Percentiles rank a stretch among this genome's conserved stretches.
Conservation (phyloP, 2,329 filamentous ascomycete species). For the Colletotrichum caudatum region DNA sequence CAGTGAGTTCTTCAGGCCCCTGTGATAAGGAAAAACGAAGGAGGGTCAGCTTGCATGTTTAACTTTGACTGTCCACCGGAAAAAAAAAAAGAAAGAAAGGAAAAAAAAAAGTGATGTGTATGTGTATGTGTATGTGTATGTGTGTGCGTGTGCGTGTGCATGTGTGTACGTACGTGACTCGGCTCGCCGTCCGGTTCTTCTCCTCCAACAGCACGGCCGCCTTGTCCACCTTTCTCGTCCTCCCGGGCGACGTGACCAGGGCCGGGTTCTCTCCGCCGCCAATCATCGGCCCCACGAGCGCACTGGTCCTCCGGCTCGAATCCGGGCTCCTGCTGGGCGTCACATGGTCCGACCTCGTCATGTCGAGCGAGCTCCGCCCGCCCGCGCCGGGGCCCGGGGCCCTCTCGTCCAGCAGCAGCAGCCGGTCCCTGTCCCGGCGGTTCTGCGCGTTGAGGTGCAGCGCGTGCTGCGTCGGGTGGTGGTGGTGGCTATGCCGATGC, state of each 20-base stretch:
- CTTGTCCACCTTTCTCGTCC: conserved; percentile 46
- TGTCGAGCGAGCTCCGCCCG: conserved; percentile 58
- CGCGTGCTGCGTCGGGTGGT: conserved; percentile 48
- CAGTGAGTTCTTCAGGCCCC: conserved; percentile 65
- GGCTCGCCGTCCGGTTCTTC: conserved; percentile 53
- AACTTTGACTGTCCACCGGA: neutral
- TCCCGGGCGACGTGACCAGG: conserved; percentile 20
- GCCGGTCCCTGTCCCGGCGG: conserved; percentile 21
- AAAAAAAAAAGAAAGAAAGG: neutral
- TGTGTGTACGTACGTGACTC: conserved; percentile 55
- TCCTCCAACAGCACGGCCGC: conserved; percentile 58
- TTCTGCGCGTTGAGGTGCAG: conserved; percentile 38
- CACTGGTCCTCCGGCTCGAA: conserved; percentile 58
- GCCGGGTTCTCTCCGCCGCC: conserved; percentile 38
- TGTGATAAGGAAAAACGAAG: conserved; percentile 45
- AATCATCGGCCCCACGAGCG: conserved; percentile 48
- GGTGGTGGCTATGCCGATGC: conserved; percentile 53
- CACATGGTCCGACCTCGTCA: conserved; percentile 58
- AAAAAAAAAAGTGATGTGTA: neutral
- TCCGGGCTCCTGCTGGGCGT: conserved; percentile 59
- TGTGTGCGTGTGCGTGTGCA: too few relatives aligned
- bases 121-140: too few relatives aligned
- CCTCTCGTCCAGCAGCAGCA: conserved; percentile 46
- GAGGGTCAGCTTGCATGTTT: conserved; percentile 1
- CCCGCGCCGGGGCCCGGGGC: conserved; percentile 45